Conservation (phyloP, 352 stramenopile genomes). For the Phytopythium kandeliae region DNA sequence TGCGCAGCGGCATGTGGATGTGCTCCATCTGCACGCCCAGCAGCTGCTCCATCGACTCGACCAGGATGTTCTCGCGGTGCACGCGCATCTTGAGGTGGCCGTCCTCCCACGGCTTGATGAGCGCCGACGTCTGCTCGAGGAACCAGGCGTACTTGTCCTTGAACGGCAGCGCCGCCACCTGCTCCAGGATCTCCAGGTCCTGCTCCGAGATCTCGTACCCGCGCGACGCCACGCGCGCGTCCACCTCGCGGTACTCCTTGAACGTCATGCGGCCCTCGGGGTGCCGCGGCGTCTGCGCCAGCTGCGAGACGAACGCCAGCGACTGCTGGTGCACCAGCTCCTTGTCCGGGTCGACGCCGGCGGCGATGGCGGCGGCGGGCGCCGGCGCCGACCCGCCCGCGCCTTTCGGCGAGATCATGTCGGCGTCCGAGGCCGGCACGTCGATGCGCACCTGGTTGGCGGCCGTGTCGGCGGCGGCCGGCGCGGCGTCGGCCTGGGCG, state of each 20-base stretch:
- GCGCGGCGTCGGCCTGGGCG: constrained; percentile 7
- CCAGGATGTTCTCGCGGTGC: constrained; percentile 60
- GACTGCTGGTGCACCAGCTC: constrained; percentile 80
- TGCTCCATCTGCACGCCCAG: constrained; percentile 71
- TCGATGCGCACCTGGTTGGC: constrained; percentile 25
- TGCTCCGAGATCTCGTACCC: constrained; percentile 87
- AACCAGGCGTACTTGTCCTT: constrained; percentile 76
- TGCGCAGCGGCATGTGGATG: constrained; percentile 65
- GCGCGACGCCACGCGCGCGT: constrained; percentile 74
- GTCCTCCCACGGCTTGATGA: constrained; percentile 75
- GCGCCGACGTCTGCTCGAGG: constrained; percentile 64
- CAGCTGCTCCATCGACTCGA: constrained; percentile 79
- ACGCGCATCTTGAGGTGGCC: constrained; percentile 79
- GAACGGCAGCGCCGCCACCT: constrained; percentile 63
- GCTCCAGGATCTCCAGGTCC: constrained; percentile 83
- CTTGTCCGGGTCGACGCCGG: constrained; percentile 19
- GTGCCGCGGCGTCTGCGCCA: constrained; percentile 75
- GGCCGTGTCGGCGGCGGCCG: constrained; percentile 1
- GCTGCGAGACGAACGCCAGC: constrained; percentile 81
- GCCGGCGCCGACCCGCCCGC: too few relatives aligned
- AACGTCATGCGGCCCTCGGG: constrained; percentile 85
- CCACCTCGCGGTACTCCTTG: constrained; percentile 85
- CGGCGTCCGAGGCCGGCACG: constrained; percentile 29
- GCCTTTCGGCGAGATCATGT: constrained; percentile 29
- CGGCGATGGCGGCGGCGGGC: constrained; percentile 1